Percentiles rank a stretch among this genome's conserved stretches.
Conservation (phyloP, 768 basidiomycete species). For the Naganishia antarctica region DNA sequence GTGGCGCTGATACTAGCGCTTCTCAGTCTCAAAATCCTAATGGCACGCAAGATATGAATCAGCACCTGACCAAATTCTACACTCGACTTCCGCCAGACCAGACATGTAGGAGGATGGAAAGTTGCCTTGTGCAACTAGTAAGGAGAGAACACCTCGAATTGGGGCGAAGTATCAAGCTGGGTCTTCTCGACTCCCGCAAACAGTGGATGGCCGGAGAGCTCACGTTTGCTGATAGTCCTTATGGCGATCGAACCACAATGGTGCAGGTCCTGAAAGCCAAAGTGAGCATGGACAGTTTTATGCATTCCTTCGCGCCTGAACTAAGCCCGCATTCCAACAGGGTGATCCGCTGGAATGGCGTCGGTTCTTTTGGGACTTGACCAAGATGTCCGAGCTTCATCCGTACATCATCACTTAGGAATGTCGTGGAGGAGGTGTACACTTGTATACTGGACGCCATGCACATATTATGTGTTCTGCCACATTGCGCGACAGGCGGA, state of each 20-base stretch:
- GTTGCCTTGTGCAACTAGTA: slow-evolving; percentile 12
- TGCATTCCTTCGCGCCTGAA: too few species aligned
- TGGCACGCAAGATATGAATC: neutral
- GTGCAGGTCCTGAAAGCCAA: slow-evolving; percentile 20
- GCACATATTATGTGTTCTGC: neutral
- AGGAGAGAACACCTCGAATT: neutral
- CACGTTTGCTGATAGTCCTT: slow-evolving; percentile 10
- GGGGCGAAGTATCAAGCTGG: slow-evolving; percentile 1
- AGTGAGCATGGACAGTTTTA: slow-evolving; percentile 8
- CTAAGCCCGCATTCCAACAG: neutral
- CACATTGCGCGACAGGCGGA: too few species aligned
- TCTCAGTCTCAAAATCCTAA: neutral
- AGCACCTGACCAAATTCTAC: slow-evolving; percentile 21
- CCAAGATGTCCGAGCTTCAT: slow-evolving; percentile 14
- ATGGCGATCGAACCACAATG: slow-evolving; percentile 10
- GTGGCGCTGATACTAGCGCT: neutral
- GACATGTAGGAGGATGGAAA: neutral
- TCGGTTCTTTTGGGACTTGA: slow-evolving; percentile 28
- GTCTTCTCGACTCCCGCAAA: slow-evolving; percentile 23
- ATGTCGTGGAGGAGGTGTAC: neutral
- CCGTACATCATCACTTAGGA: slow-evolving; percentile 21
- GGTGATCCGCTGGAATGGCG: slow-evolving; percentile 30
- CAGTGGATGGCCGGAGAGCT: slow-evolving; percentile 26
- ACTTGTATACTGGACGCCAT: neutral
- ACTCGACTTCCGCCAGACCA: slow-evolving; percentile 1